These are phyloP conservation scores for Physcomitrium patens DNA, from an alignment of 225 moss, liverwort and hornwort species.

Conservation along the genomic window DNA sequence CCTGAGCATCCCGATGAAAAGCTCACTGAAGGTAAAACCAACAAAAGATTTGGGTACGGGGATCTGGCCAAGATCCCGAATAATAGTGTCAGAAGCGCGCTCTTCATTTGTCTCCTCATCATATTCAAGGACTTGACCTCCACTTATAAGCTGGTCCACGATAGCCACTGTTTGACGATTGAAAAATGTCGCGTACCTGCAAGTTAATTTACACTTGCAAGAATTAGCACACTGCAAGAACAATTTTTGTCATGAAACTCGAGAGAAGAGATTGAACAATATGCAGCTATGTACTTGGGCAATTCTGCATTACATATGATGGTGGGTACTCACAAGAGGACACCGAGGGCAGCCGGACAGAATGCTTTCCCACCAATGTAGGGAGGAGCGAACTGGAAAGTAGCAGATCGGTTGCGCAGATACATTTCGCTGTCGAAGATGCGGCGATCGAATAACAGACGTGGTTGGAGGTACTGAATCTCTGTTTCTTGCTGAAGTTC, in stretches of 20 bases:
- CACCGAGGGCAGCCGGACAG: slow-evolving; percentile 80
- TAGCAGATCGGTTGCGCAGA: slow-evolving; percentile 81
- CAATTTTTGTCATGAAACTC: neutral
- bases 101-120: slow-evolving; percentile 37
- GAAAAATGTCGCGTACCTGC: slow-evolving; percentile 92
- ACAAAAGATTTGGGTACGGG: slow-evolving; percentile 69
- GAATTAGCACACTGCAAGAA: neutral
- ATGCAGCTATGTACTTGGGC: neutral
- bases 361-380: slow-evolving; percentile 95
- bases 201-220: slow-evolving; percentile 3
- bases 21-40: slow-evolving; percentile 60
- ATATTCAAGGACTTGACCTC: slow-evolving; percentile 70
- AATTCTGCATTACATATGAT: neutral
- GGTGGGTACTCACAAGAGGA: slow-evolving; percentile 76
- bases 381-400: slow-evolving; percentile 92
- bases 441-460: slow-evolving; percentile 78
- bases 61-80: slow-evolving; percentile 76
- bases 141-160: slow-evolving; percentile 83
- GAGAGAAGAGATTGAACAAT: neutral
- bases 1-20: slow-evolving; percentile 72
- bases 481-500: slow-evolving; percentile 91
- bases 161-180: slow-evolving; percentile 82
- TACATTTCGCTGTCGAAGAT: slow-evolving; percentile 85
- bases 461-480: slow-evolving; percentile 88
- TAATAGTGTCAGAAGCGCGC: slow-evolving; percentile 41